Percentiles rank a stretch among this genome's conserved stretches.
Evolutionary conservation across 495 filamentous ascomycete genomes (phyloP).

Genomic region (Bacidia rubella): DNA sequence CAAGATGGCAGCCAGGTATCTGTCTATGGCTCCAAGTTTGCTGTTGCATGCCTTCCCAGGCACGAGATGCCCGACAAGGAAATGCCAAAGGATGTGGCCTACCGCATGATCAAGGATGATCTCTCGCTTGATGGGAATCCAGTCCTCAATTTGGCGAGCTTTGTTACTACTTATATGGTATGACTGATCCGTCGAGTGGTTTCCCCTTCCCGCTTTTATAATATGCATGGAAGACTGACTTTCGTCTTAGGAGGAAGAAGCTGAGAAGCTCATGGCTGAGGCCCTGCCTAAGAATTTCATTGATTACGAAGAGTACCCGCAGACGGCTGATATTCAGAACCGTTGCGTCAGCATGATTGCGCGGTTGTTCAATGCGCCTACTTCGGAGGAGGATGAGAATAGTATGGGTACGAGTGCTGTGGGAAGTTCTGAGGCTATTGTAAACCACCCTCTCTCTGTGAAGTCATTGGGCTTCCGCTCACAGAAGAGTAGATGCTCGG

Average conservation of each 20-base stretch:
- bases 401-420: constrained; percentile 77
- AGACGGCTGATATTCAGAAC: constrained; percentile 81
- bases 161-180: constrained; percentile 83
- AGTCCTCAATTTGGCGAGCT: constrained; percentile 61
- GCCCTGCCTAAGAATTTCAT: constrained; percentile 86
- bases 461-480: not conserved
- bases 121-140: constrained; percentile 80
- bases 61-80: constrained; percentile 81
- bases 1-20: constrained; percentile 54
- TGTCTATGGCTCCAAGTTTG: constrained; percentile 76
- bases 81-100: constrained; percentile 82
- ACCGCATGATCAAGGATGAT: constrained; percentile 92
- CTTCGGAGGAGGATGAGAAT: constrained; percentile 29
- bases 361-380: constrained; percentile 67
- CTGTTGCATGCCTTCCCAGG: constrained; percentile 60
- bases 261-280: constrained; percentile 81
- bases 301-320: constrained; percentile 86
- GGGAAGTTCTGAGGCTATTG: constrained; percentile 80
- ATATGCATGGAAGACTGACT: not conserved
- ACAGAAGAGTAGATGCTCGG: constrained; percentile 33
- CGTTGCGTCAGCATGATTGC: constrained; percentile 89
- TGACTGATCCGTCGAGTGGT: constrained; percentile 3
- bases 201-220: not conserved
- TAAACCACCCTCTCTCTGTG: constrained; percentile 31
- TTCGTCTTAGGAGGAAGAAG: constrained; percentile 59